Evolutionary conservation across 2,329 filamentous ascomycete genomes (phyloP), one percentile per base, ranked within the genome.

Genomic region (Cadophora gregata): DNA sequence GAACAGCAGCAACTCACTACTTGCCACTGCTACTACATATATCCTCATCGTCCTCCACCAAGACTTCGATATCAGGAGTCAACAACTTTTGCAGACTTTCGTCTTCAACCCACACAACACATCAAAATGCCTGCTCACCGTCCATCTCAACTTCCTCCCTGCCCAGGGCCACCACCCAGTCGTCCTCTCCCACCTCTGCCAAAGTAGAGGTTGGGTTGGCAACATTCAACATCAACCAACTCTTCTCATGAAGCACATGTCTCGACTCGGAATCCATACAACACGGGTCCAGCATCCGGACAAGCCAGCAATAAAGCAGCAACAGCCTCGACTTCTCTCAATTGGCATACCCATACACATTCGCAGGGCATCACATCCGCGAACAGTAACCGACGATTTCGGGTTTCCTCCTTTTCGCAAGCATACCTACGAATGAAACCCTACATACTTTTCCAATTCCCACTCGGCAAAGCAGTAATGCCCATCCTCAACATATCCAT

Each of bases 121-220:
- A 62, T 68, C 78, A 81, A 78, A 68, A 86, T 87, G 83, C 84
- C 85, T 79, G 81, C 84, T 71, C 85, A 87, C 77, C 74, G 73
- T 36, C 87, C 87, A 69, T 88, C 86, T 73, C 86, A 89, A 76
- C 85, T 90, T 71, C 87, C 87, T 81, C 87, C 87, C 73, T 89
- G 87, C 85, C 87, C 87, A 63, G 87, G 87, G 73, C 87, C 87
- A 68, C 87, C 87, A 75, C 87, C 87, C 70, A 86, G 84, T 79
- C 82, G 87, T 64, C 87, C 87, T 79, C 85, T 89, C 63, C 87
- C 87, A 78, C 85, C 87, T 79, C 84, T 89, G 69, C 87, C 87
- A 77, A 89, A 88, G 81, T 82, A 84, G 75, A 74, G 64, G 59
- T 58, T 45, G 27, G 24, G 4, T 16, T 38, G 8, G 14, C 38